Percentiles rank a stretch among this genome's conserved stretches.
phyloP scores from a whole-genome alignment of 768 basidiomycete genomes.

The Mycena pura region DNA sequence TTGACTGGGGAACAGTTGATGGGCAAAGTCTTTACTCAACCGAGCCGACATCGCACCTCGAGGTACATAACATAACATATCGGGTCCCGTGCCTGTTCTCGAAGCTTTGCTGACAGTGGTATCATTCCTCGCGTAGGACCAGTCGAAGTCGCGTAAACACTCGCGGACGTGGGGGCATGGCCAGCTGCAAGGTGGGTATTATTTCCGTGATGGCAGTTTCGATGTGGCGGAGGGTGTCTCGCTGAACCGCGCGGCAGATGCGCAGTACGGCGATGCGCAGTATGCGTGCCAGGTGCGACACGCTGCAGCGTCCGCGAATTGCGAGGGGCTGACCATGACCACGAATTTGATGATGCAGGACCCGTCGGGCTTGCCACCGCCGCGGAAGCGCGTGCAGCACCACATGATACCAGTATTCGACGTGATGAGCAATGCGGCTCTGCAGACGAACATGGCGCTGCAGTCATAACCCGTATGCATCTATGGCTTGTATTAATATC shows the following conservation, averaged over 20 bases:
- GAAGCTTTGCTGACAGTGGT: conserved; percentile 4
- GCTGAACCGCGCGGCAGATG: conserved; percentile 22
- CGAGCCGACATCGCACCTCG: conserved; percentile 51
- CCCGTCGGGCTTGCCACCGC: conserved; percentile 55
- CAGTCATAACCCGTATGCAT: conserved; percentile 48
- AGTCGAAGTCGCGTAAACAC: conserved; percentile 59
- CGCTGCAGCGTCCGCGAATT: conserved; percentile 6
- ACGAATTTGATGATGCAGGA: conserved; percentile 46
- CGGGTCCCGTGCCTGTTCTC: not conserved
- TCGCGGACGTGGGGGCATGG: conserved; percentile 67
- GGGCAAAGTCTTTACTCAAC: conserved; percentile 49
- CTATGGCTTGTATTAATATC: conserved; percentile 25
- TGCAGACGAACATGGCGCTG: conserved; percentile 64
- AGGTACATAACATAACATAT: conserved; percentile 45
- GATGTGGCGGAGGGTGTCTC: not conserved
- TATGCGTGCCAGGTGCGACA: conserved; percentile 55
- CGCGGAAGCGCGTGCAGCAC: conserved; percentile 70
- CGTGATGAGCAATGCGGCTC: conserved; percentile 56
- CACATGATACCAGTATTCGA: conserved; percentile 69
- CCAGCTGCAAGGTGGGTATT: conserved; percentile 47
- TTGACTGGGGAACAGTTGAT: conserved; percentile 56
- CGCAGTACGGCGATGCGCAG: conserved; percentile 43
- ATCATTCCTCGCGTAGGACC: conserved; percentile 42
- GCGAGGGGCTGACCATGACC: conserved; percentile 26
- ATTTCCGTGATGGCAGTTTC: not conserved